Base-by-base conservation (phyloP, 2,329 filamentous ascomycete genomes). In the Huntiella savannae region DNA sequence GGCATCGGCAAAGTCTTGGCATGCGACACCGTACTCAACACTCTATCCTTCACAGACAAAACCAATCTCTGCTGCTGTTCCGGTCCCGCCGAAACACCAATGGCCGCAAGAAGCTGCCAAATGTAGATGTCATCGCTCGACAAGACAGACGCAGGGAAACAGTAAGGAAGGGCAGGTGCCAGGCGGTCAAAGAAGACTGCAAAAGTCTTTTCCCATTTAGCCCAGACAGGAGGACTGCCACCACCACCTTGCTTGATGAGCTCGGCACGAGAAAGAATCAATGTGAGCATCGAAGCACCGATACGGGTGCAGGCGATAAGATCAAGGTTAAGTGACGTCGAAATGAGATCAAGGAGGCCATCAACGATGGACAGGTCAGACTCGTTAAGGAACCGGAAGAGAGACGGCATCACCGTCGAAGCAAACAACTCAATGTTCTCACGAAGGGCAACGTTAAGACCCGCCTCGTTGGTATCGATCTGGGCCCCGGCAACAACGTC, bases 11-110 rank as follows among this genome's bases (percentile, higher is more conserved):
- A 69, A 1, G 84, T 88, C 70, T 94, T 95, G 56, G 84, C 81
- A 45, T 93, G 75, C 28, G 73, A 69, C 8, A 98, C 85, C 0
- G 91, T 96, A 59, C 94, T 87, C 75, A 96, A 92, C 49, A 98
- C 91, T 46, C 88, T 80, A 57, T 98, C 91, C 73, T 96, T 98
- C 55, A 98, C 91, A 36, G 86, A 87, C 56, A 95, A 74, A 7
- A 98, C 91, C 47, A 98, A 70, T 49, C 87, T 75, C 60, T 94
- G 88, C 62, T 98, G 91, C 63, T 98, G 91, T 54, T 95, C 86
- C 11, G 87, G 85, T 57, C 77, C 87, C 33, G 91, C 88, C 44
- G 84, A 87, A 53, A 94, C 91, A 52, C 91, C 91, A 62, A 95
- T 85, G 10, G 88, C 86, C 6, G 91, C 91, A 53, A 98, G 71